A percentile compares a stretch with the other conserved stretches of the same genome.
phyloP scores from a whole-genome alignment of 2,329 filamentous ascomycete species.

The Aspergillus pseudoterreus region DNA sequence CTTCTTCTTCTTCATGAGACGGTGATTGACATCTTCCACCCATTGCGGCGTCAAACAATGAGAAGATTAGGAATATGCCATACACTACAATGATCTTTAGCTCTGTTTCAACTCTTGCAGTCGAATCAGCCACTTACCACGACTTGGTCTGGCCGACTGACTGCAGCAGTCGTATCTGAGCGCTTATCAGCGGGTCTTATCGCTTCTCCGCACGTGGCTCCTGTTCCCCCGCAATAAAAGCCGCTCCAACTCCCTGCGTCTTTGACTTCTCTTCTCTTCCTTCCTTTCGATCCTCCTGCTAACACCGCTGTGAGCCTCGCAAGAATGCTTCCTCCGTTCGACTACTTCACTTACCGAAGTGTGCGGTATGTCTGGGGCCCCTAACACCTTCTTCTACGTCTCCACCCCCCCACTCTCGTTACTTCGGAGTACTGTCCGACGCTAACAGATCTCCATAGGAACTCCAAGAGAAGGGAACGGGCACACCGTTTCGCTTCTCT shows the following conservation, averaged over 20 bases:
- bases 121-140: too few relatives aligned
- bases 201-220: constrained; percentile 16
- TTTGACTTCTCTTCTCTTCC: constrained; percentile 1
- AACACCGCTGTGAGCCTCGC: background rate
- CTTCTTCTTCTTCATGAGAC: too few relatives aligned
- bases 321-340: constrained; percentile 52
- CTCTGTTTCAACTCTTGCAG: too few relatives aligned
- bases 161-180: background rate
- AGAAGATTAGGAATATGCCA: too few relatives aligned
- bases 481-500: constrained; percentile 65
- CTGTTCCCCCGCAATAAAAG: constrained; percentile 21
- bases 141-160: too few relatives aligned
- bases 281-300: background rate
- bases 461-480: constrained; percentile 75
- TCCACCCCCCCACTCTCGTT: background rate
- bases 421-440: too few relatives aligned
- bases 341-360: constrained; percentile 67
- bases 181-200: constrained; percentile 24
- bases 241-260: background rate
- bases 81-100: too few relatives aligned
- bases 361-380: constrained; percentile 57
- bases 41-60: too few relatives aligned
- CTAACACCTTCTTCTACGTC: background rate
- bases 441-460: constrained; percentile 46
- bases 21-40: too few relatives aligned